These are phyloP conservation scores for Mitragyna speciosa DNA, from an alignment of 257 asterid genomes.

Conservation along the genomic window DNA sequence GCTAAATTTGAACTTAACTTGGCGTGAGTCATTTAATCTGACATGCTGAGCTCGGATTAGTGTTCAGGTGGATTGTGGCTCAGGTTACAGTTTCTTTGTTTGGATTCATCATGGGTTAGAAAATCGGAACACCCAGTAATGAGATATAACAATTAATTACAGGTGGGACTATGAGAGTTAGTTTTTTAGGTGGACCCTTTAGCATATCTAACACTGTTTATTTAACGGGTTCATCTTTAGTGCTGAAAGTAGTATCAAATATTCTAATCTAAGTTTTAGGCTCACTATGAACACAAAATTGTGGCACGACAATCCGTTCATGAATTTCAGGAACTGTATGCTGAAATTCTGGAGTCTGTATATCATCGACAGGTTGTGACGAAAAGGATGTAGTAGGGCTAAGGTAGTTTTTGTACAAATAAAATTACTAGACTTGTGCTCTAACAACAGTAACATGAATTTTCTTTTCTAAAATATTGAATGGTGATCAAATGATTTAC, in stretches of 20 bases:
- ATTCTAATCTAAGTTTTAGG: too few species aligned
- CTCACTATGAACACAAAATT: not conserved
- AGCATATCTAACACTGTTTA: not conserved
- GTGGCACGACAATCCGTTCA: not conserved
- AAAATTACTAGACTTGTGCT: not conserved
- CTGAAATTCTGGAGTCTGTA: not conserved
- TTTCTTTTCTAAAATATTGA: not conserved
- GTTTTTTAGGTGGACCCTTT: too few species aligned
- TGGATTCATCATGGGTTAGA: too few species aligned
- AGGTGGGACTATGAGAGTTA: not conserved
- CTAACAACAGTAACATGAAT: not conserved
- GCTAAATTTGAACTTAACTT: not conserved
- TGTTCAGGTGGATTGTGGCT: not conserved
- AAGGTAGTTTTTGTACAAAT: not conserved
- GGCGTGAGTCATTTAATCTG: not conserved
- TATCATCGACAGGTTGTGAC: not conserved
- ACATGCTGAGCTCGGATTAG: too few species aligned
- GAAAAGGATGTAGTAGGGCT: too few species aligned
- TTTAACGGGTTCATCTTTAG: not conserved
- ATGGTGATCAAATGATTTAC: not conserved
- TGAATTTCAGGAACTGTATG: not conserved
- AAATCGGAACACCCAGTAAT: not conserved
- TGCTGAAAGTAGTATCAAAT: not conserved
- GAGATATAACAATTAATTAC: not conserved
- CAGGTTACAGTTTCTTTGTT: not conserved